These are phyloP conservation scores for Paraconiothyrium sp. DNA, from an alignment of 2,329 filamentous ascomycete species.

Conservation along the genomic window DNA sequence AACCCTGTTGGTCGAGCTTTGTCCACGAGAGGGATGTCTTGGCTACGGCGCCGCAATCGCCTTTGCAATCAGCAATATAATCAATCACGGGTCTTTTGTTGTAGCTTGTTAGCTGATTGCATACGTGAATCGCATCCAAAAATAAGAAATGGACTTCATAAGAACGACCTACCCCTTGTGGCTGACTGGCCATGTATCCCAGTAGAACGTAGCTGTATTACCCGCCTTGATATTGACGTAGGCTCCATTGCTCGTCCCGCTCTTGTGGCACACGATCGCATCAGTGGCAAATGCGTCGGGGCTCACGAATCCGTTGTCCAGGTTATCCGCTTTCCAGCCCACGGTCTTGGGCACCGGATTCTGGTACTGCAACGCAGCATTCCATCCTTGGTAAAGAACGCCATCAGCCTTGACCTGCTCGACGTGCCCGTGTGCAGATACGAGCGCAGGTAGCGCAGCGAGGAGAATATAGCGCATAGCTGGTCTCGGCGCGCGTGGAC, in stretches of 20 bases:
- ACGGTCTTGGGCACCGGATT: conserved; percentile 41
- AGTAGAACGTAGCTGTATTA: conserved; percentile 42
- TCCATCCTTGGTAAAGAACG: conserved; percentile 42
- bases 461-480: conserved; percentile 27
- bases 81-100: conserved; percentile 42
- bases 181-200: conserved; percentile 42
- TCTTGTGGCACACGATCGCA: conserved; percentile 51
- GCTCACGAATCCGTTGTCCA: conserved; percentile 49
- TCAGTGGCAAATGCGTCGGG: conserved; percentile 34
- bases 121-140: not conserved
- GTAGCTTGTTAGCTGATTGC: conserved; percentile 8
- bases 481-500: not conserved
- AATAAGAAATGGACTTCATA: not conserved
- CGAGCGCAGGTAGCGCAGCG: conserved; percentile 31
- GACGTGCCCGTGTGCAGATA: conserved; percentile 45
- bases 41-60: conserved; percentile 35
- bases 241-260: conserved; percentile 39
- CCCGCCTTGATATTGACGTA: conserved; percentile 47
- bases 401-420: conserved; percentile 39
- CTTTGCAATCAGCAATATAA: conserved; percentile 46
- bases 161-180: conserved; percentile 30
- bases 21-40: conserved; percentile 39
- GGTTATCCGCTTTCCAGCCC: conserved; percentile 47
- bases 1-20: conserved; percentile 41
- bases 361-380: conserved; percentile 41